A percentile compares a stretch with the other conserved stretches of the same genome.
These are phyloP conservation scores for Yarrowia sp. DNA, from an alignment of 805 yeast genomes.

Conservation along the genomic window DNA sequence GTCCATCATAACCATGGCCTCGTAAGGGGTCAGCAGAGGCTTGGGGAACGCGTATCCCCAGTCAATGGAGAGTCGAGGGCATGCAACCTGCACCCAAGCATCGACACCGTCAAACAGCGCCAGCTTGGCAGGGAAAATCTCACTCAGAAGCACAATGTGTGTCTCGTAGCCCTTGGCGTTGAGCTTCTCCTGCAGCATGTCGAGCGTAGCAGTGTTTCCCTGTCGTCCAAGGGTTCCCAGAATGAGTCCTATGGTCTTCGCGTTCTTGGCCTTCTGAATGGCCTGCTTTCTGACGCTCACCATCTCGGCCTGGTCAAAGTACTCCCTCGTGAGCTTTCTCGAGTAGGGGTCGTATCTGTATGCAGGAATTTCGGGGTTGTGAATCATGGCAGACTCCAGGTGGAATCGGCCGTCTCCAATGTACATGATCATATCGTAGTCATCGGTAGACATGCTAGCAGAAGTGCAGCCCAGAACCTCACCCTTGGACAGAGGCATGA, in stretches of 20 bases:
- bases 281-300: slow-evolving; percentile 72
- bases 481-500: slow-evolving; percentile 88
- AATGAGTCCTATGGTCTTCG: slow-evolving; percentile 74
- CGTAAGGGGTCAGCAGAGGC: slow-evolving; percentile 93
- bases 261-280: slow-evolving; percentile 55
- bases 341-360: slow-evolving; percentile 94
- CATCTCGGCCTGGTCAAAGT: slow-evolving; percentile 84
- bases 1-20: slow-evolving; percentile 84
- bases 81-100: slow-evolving; percentile 95
- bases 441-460: slow-evolving; percentile 54
- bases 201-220: slow-evolving; percentile 78
- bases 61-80: slow-evolving; percentile 92
- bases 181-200: slow-evolving; percentile 58
- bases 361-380: slow-evolving; percentile 89
- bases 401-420: slow-evolving; percentile 97
- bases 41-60: slow-evolving; percentile 98
- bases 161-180: slow-evolving; percentile 58
- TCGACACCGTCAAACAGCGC: slow-evolving; percentile 92
- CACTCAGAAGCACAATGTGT: slow-evolving; percentile 81
- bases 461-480: slow-evolving; percentile 97
- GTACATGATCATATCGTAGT: slow-evolving; percentile 76
- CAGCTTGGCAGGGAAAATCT: slow-evolving; percentile 87
- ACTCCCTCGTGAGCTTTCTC: slow-evolving; percentile 83
- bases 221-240: slow-evolving; percentile 95
- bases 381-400: slow-evolving; percentile 94